Percentiles rank a stretch among this genome's conserved stretches.
Evolutionary conservation across 805 yeast genomes (phyloP).

Genomic region (Myxozyma sirexii): DNA sequence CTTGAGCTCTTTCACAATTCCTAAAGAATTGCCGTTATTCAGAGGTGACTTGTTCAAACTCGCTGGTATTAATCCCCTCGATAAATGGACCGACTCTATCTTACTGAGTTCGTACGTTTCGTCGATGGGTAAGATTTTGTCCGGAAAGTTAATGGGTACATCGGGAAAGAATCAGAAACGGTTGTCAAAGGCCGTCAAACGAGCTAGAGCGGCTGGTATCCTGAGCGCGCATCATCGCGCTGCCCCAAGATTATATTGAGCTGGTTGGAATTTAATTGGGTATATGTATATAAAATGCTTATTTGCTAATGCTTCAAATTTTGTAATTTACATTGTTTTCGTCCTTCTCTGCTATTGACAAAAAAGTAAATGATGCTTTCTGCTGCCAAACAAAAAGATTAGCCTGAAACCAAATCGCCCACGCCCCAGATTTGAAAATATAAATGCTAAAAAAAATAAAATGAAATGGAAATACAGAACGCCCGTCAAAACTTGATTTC

Average conservation of each 20-base stretch:
- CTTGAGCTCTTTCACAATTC: not conserved
- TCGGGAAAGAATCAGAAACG: constrained; percentile 64
- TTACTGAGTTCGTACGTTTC: constrained; percentile 63
- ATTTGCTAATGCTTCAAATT: too few relatives aligned
- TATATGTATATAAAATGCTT: too few relatives aligned
- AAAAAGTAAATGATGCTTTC: too few relatives aligned
- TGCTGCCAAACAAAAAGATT: too few relatives aligned
- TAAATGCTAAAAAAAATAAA: not conserved
- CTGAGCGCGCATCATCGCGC: constrained; percentile 41
- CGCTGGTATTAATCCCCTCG: constrained; percentile 17
- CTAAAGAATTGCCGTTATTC: constrained; percentile 28
- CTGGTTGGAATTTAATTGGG: not conserved
- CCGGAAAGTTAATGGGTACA: constrained; percentile 65
- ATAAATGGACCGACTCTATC: constrained; percentile 55
- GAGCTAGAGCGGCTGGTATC: constrained; percentile 75
- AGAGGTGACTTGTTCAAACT: constrained; percentile 19
- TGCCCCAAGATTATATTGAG: constrained; percentile 1
- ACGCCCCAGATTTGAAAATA: too few relatives aligned
- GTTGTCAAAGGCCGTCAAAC: constrained; percentile 70
- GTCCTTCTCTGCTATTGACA: too few relatives aligned
- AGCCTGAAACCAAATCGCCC: too few relatives aligned
- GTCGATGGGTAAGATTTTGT: constrained; percentile 71
- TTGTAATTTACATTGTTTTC: too few relatives aligned
- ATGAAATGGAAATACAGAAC: not conserved
- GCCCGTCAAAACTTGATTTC: not conserved